Evolutionary conservation across 768 basidiomycete genomes (phyloP), one percentile per base, ranked within the genome.

Genomic region (Suillus plorans): DNA sequence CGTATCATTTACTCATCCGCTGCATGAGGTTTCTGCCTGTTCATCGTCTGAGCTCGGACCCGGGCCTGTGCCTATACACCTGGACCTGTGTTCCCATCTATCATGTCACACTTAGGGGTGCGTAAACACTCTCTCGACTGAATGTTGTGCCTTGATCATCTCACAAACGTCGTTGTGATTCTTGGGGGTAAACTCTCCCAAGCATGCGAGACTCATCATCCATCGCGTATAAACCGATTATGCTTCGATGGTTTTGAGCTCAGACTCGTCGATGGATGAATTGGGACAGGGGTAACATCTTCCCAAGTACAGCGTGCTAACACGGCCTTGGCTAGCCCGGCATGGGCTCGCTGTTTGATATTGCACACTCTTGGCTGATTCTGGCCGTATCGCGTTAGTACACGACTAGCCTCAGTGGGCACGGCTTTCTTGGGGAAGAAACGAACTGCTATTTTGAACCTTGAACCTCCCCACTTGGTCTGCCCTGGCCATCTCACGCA

Each of bases 11-110:
- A 28, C 22, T 41, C 57, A 59, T 28, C 25, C 25, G 25, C 5
- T 59, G 57, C 57, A 41, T 41, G 57, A 59, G 57, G 57, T 59
- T 59, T 25, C 57, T 59, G 57, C 39, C 39, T 59, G 57, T 28
- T 25, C 34, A 20, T 59, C 57, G 52, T 55, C 57, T 59, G 39
- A 41, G 25, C 25, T 59, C 10, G 39, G 39, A 6, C 6, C 20
- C 20, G 39, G 36, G 36, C n/a, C 13, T 57, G 34, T 56, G n/a
- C 55, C 34, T 37, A 14, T 22, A 10, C 14, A 12, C 25, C 36
- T 28, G 5, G 31, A 31, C 52, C 9, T 28, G 28, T 53, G 16
- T 55, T 55, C 31, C 31, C 31, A 55, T 55, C 18, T 34, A 55
- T 31, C 31, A n/a, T 20, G 9, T 58, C 57, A 56, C 22, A 58